Evolutionary conservation across 208 protist genomes (phyloP), one percentile per base, ranked within the genome.

Genomic region (Phytomonas francai): DNA sequence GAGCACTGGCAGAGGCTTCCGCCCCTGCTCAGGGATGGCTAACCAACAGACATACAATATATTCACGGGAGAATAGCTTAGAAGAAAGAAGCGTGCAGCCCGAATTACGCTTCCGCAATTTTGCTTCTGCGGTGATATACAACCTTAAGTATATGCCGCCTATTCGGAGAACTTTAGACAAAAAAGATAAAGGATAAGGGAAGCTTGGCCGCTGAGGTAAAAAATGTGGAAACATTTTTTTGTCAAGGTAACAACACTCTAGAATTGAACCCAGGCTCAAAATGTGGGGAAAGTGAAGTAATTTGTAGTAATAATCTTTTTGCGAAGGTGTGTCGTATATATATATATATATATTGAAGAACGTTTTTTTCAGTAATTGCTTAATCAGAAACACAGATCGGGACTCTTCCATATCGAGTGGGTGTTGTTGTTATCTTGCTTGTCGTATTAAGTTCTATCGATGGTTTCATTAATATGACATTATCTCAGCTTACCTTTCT

Each of bases 21-120:
- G 88, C 25, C 88, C 82, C 0, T 85, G 88, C 58, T 78, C 83
- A 7, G 88, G 85, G 12, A 79, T 90, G 61, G 88, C 88, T 25
- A 94, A 91, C 79, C 72, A 75, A 19, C 85, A 91, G 72, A 94
- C 88, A 27, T 94, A 92, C 70, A 94, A 94, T 64, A 89, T 94
- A 54, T 91, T 94, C 74, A 92, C 83, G 12, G 88, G 88, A 1
- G 65, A 94, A 60, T 91, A 83, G 19, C 12, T 54, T 1, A 32
- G 36, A 12, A 28, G n/a, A 28, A 34, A 56, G 16, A 56, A 62
- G 42, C 8, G 63, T 22, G 16, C 16, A 19, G 45, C 16, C 19
- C 16, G 45, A 19, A 56, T 56, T 14, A 19, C 16, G 19, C 45
- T 14, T 14, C 3, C 11, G 49, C 31, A 27, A 3, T 11, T 67